Base-by-base conservation (phyloP, 139 green algal genomes). In the Chlamydomonas sphaeroides region DNA sequence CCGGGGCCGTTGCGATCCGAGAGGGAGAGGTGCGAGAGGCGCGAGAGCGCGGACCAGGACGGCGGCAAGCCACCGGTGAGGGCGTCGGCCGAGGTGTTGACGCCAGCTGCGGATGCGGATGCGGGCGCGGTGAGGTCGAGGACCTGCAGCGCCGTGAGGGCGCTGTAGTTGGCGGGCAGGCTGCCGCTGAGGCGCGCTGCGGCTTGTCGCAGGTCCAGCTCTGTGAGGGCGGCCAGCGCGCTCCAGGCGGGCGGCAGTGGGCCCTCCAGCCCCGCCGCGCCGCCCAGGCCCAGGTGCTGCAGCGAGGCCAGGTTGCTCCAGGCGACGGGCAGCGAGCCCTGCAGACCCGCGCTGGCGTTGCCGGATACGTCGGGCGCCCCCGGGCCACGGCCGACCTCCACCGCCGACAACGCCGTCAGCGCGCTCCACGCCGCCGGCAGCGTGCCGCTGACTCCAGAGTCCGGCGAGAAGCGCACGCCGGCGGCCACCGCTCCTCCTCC, bases 81-180 rank as follows among this genome's bases (percentile, higher is more conserved):
- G 57, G 3, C 23, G 26, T 38, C 45, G 51, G 8, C n/a, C n/a
- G n/a, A n/a, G n/a, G n/a, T n/a, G n/a, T n/a, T n/a, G 17, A 7
- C 25, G 20, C 8, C 15, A 5, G n/a, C 62, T 26, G 10, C 53
- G 57, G 57, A 10, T 20, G 57, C n/a, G n/a, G 62, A 14, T n/a
- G n/a, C n/a, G n/a, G n/a, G n/a, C 35, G 35, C 17, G 1, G 57
- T 23, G n/a, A 81, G 38, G 41, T 49, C 49, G 39, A 81, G 62
- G 4, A 5, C 20, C 1, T 5, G 11, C 61, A 81, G 74, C 41
- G 25, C n/a, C 4, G 59, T 35, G 33, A 81, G 74, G 30, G 32
- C 10, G 8, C 51, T 59, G 83, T 79, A 88, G 5, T 32, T 53
- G n/a, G 39, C 21, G 0, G 86, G 86, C 53, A 87, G 69, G 5